Base-by-base conservation (phyloP, 139 green algal species). In the Parachlorella kessleri region DNA sequence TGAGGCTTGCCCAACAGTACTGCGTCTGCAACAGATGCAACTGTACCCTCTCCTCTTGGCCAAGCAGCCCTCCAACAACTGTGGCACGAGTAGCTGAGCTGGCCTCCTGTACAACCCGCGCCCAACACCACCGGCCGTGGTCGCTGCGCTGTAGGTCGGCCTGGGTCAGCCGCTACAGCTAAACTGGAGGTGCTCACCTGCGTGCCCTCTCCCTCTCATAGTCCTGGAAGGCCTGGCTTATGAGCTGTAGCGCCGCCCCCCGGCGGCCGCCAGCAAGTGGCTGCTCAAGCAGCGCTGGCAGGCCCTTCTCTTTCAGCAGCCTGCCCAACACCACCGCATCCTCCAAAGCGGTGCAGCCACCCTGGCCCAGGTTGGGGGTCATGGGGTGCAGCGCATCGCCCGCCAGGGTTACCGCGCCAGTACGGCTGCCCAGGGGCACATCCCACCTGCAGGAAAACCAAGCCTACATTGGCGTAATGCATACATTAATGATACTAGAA, bases 321-420 rank as follows among this genome's bases (percentile, higher is more conserved):
- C 70, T 66, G 10, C 77, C 91, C 39, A 95, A 76, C n/a, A 91
- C 80, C 5, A 95, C 76, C 2, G 80, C 91, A 73, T 95, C 92
- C 83, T 97, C 92, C 4, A 96, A 76, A 0, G 92, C 91, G 8
- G 83, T 85, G 80, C 88, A 92, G 55, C 91, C 92, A 7, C 92
- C 79, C 55, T 87, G 80, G 10, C 80, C 73, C 42, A 95, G 81
- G 81, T 94, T 94, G 33, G 89, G 90, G 0, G 92, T 97, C 92
- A 95, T 95, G 26, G 92, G 92, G 80, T 97, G 92, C 33, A 90
- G 79, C 23, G 92, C 91, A 81, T 97, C 92, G 7, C 92, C 92
- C 33, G 80, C 82, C 66, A 97, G 79, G 2, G 91, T 94, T n/a
- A 94, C 65, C 23, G 73, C 42, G 30, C 82, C 80, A 9, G 59